phyloP scores from a whole-genome alignment of 179 eudicot species.

The Spinacia oleracea region DNA sequence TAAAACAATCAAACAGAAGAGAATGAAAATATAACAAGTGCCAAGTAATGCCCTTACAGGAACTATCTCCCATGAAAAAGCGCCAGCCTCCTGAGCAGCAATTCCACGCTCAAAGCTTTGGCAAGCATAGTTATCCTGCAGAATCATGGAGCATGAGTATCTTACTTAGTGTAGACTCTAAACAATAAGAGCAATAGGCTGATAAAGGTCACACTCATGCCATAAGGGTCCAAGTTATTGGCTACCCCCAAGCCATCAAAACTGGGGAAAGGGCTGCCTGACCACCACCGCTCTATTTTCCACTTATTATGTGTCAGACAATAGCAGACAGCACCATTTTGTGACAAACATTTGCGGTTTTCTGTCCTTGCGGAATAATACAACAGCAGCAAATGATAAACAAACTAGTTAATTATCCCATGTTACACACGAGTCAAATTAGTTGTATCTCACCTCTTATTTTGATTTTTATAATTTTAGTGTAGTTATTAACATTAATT shows the following conservation, averaged over 20 bases:
- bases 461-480: too few species aligned
- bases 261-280: not conserved
- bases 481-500: too few species aligned
- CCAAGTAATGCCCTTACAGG: slow-evolving; percentile 36
- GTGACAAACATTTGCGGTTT: not conserved
- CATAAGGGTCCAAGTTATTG: not conserved
- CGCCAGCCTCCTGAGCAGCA: slow-evolving; percentile 50
- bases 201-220: not conserved
- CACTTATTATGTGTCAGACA: not conserved
- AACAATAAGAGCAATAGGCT: not conserved
- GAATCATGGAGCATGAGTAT: slow-evolving; percentile 7
- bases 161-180: not conserved
- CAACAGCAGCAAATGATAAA: not conserved
- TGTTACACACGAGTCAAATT: too few species aligned
- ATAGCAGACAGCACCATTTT: not conserved
- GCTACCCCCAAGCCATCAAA: not conserved
- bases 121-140: slow-evolving; percentile 51
- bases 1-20: not conserved
- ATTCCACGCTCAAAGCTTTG: slow-evolving; percentile 57
- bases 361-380: not conserved
- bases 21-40: not conserved
- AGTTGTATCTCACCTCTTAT: too few species aligned
- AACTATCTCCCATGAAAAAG: slow-evolving; percentile 52
- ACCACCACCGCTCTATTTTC: not conserved
- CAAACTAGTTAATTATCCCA: too few species aligned